Evolutionary conservation across 1,139 yeast genomes (phyloP), one percentile per base, ranked within the genome.

Genomic region (Starmera stellimalicola): DNA sequence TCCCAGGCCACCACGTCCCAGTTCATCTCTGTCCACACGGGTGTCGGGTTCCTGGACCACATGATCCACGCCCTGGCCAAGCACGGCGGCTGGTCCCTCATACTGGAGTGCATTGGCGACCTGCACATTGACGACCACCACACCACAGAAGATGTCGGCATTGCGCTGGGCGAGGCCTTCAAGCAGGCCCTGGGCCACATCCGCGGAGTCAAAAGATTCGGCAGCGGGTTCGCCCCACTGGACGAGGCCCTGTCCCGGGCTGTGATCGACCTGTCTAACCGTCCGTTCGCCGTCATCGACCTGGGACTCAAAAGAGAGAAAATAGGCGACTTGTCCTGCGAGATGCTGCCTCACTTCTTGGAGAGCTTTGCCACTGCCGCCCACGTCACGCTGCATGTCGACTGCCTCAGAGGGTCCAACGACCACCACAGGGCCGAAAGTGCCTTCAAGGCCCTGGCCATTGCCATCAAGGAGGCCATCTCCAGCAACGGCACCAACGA

Each of bases 11-110:
- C 64, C 0, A 58, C 70, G 3, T 61, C 80, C 4, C 98, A 91
- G 56, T 65, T 70, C 10, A 87, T 91, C 41, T 65, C 73, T 30
- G 76, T 91, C 36, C 84, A 84, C 50, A 82, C 97, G 0, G 98
- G 98, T 29, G 73, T 91, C 36, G 98, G 98, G 2, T 91, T 91
- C 55, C 65, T 91, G 41, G 98, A 91, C 62, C 98, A 91, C 58
- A 91, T 91, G 98, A 66, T 91, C 30, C 96, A 88, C 52, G 98
- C 98, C 0, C 67, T 91, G 47, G 96, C 97, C 29, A 91, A 91
- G 54, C 98, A 91, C 58, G 68, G 93, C 2, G 98, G 98, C 11
- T 91, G 98, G 98, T 84, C 95, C 16, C 58, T 91, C 40, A 65
- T 83, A 23, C 71, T 91, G 18, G 94, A 83, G 52, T 88, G 97